Conservation (phyloP, 2,329 filamentous ascomycete species). For the Fusarium haematococcum region DNA sequence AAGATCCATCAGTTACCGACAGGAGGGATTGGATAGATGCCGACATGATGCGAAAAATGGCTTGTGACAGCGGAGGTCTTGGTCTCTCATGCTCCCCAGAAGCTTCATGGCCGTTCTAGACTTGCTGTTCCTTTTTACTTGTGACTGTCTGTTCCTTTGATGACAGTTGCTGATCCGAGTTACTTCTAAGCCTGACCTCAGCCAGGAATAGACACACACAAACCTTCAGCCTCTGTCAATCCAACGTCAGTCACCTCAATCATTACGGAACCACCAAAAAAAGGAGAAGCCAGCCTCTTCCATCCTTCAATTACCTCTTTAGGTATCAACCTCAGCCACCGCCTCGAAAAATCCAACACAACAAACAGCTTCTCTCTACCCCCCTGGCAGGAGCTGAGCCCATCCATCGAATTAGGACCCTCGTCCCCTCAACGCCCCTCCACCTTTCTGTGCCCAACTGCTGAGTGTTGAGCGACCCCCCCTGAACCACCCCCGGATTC, state of each 20-base stretch:
- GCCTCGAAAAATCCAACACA: background rate
- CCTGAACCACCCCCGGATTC: slow-evolving; percentile 19
- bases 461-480: slow-evolving; percentile 31
- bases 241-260: background rate
- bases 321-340: slow-evolving; percentile 20
- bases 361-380: background rate
- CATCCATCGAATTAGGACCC: slow-evolving; percentile 20
- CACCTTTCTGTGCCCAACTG: slow-evolving; percentile 33
- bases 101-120: background rate
- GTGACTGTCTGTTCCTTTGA: background rate
- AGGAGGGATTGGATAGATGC: background rate
- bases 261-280: background rate
- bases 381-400: background rate
- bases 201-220: background rate
- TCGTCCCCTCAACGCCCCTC: slow-evolving; percentile 15
- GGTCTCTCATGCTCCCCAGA: background rate
- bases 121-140: background rate
- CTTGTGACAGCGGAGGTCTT: slow-evolving; percentile 21
- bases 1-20: background rate
- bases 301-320: background rate
- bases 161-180: slow-evolving; percentile 13
- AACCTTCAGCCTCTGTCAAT: background rate
- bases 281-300: background rate
- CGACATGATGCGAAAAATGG: slow-evolving; percentile 8
- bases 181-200: background rate